phyloP scores from a whole-genome alignment of 177 flowering plant genomes.

The Tripterygium wilfordii region DNA sequence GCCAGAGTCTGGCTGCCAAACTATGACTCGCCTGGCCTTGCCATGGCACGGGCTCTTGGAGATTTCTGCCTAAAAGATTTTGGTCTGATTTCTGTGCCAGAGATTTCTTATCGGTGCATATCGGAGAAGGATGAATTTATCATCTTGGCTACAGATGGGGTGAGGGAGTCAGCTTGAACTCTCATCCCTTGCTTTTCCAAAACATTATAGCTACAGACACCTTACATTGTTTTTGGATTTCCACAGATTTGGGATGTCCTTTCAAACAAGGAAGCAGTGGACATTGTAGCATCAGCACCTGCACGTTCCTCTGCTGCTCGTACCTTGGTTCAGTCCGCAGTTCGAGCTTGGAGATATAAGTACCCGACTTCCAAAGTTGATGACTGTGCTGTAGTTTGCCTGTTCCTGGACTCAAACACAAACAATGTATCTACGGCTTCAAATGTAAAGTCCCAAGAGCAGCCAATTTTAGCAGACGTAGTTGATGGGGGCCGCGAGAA shows the following conservation, averaged over 20 bases:
- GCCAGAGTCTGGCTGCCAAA: conserved; percentile 96
- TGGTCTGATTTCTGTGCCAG: conserved; percentile 94
- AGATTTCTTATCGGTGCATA: conserved; percentile 64
- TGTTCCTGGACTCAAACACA: conserved; percentile 58
- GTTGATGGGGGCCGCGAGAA: conserved; percentile 10
- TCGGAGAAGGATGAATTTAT: conserved; percentile 82
- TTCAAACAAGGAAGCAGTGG: conserved; percentile 82
- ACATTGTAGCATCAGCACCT: conserved; percentile 72
- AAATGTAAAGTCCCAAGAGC: conserved; percentile 23
- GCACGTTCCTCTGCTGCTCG: conserved; percentile 65
- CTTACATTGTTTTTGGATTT: not conserved
- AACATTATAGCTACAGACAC: not conserved
- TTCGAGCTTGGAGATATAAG: conserved; percentile 76
- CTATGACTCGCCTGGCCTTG: conserved; percentile 87
- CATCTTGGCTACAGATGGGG: conserved; percentile 97
- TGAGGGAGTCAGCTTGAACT: conserved; percentile 22
- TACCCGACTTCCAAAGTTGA: conserved; percentile 90
- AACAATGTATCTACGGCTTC: conserved; percentile 22
- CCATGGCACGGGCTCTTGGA: conserved; percentile 99
- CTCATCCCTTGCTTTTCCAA: not conserved
- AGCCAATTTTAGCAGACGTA: conserved; percentile 7
- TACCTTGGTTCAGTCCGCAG: conserved; percentile 78
- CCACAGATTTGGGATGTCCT: conserved; percentile 96
- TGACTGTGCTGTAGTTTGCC: conserved; percentile 97
- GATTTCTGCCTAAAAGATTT: conserved; percentile 95